phyloP scores from a whole-genome alignment of 164 flowering plant species.

The Tetrastigma voinierianum region DNA sequence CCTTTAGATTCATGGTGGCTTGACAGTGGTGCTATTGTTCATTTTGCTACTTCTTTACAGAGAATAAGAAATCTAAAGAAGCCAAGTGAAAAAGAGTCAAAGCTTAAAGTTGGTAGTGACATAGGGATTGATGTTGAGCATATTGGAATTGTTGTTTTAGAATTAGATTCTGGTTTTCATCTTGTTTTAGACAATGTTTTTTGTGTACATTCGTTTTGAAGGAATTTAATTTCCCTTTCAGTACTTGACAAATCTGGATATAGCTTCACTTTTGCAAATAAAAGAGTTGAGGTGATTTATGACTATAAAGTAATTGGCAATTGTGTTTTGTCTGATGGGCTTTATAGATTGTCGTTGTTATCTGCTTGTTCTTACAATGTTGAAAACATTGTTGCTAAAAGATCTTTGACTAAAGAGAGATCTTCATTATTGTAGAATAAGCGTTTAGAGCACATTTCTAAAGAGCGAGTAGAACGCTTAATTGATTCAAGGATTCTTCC shows the following conservation, averaged over 20 bases:
- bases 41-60: not conserved
- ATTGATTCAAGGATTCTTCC: not conserved
- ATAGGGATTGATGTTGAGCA: too few relatives aligned
- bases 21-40: not conserved
- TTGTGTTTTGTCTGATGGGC: not conserved
- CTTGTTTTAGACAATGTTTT: not conserved
- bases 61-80: not conserved
- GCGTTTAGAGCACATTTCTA: not conserved
- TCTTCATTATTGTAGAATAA: not conserved
- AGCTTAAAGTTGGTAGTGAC: too few relatives aligned
- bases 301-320: not conserved
- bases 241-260: not conserved
- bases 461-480: not conserved
- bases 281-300: not conserved
- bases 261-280: not conserved
- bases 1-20: too few relatives aligned
- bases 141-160: too few relatives aligned
- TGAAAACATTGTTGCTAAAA: not conserved
- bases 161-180: too few relatives aligned
- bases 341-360: too few relatives aligned
- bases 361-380: not conserved
- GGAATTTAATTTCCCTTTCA: not conserved
- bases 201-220: not conserved
- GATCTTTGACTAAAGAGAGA: not conserved
- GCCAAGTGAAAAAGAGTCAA: not conserved